These are phyloP conservation scores for Haematococcus lacustris DNA, from an alignment of 139 green algal genomes.

Conservation along the genomic window DNA sequence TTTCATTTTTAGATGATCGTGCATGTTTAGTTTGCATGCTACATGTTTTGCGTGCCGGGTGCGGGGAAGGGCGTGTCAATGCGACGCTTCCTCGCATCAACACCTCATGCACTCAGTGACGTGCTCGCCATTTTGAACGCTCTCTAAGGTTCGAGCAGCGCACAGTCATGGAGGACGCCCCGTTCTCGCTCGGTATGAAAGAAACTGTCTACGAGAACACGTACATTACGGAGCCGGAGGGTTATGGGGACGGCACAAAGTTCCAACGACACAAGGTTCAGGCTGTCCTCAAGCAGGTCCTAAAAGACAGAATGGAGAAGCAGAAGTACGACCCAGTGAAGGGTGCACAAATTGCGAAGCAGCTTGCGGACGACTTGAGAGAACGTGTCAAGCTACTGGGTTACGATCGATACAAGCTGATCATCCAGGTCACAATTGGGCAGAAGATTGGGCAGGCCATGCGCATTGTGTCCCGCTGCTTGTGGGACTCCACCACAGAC, in stretches of 20 bases:
- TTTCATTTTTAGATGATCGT: too few relatives aligned
- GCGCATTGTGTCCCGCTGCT: conserved; percentile 68
- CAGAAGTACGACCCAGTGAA: conserved; percentile 81
- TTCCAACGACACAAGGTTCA: conserved; percentile 60
- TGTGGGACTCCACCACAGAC: conserved; percentile 78
- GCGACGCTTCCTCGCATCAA: too few relatives aligned
- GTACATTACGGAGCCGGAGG: conserved; percentile 58
- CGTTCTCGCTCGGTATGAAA: background rate
- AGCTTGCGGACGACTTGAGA: conserved; percentile 62
- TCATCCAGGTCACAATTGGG: conserved; percentile 66
- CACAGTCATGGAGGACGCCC: background rate
- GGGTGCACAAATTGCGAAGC: conserved; percentile 61
- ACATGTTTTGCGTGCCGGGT: too few relatives aligned
- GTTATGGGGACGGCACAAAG: conserved; percentile 43
- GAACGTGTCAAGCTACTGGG: conserved; percentile 74
- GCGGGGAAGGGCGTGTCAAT: too few relatives aligned
- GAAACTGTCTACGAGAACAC: conserved; percentile 68
- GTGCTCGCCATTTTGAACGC: too few relatives aligned
- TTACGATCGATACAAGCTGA: conserved; percentile 78
- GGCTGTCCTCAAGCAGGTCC: conserved; percentile 50
- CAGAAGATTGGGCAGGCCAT: conserved; percentile 79
- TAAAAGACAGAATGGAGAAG: conserved; percentile 64
- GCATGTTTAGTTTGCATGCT: too few relatives aligned
- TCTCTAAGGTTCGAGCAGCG: too few relatives aligned
- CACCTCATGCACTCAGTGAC: too few relatives aligned